Base-by-base conservation (phyloP, 208 protist species). In the Acanthamoeba triangularis region DNA sequence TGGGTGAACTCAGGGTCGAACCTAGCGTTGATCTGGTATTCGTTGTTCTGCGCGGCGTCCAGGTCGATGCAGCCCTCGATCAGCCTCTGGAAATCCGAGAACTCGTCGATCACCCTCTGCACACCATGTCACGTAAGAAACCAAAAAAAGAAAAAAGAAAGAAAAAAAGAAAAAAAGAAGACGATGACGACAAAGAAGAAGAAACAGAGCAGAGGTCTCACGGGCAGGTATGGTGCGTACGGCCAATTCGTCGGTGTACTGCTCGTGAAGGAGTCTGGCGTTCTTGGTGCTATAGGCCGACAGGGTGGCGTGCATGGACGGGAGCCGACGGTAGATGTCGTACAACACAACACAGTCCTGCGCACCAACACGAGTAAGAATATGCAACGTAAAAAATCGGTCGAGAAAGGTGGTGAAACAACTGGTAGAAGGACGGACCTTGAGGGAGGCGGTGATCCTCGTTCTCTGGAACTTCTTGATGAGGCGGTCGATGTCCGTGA, bases 401-500 rank as follows among this genome's bases (percentile, higher is more conserved):
- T n/a, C n/a, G n/a, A n/a, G n/a, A n/a, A n/a, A n/a, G n/a, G n/a
- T n/a, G n/a, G n/a, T n/a, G n/a, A n/a, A n/a, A n/a, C n/a, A n/a
- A n/a, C n/a, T n/a, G n/a, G n/a, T n/a, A n/a, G n/a, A n/a, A n/a
- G n/a, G n/a, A 65, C 1, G 59, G 16, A 93, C 94, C 94, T 94
- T 90, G 33, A 96, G 85, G 28, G 94, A 87, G 33, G 87, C 94
- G 18, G 47, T 78, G 49, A 54, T 87, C 33, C 33, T 56, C 30
- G 18, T 78, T 7, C 98, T 97, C 96, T 99, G 98, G 80, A 99
- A 98, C 95, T 99, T 99, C 35, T 98, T 98, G 67, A 98, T 98
- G 52, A 99, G 90, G 8, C 97, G 97, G 80, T 99, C 98, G 97
- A 99, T 98, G 96, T 99, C 99, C 18, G 98, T 98, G 90, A 99